These are phyloP conservation scores for Septoria linicola DNA, from an alignment of 2,329 filamentous ascomycete genomes.

Conservation along the genomic window DNA sequence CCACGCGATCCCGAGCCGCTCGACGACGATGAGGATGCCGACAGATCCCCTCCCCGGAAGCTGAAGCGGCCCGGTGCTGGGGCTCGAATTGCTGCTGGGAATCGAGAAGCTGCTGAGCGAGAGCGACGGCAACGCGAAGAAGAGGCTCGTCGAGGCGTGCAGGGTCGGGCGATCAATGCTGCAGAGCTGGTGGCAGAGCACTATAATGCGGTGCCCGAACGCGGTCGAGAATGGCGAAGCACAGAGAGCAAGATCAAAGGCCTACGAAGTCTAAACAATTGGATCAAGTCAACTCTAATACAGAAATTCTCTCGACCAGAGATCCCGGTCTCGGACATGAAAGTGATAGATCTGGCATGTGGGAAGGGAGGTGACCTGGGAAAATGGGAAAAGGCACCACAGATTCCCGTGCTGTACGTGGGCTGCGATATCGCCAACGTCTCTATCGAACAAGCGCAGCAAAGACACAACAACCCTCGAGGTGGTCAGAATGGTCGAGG, in stretches of 20 bases:
- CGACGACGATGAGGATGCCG: conserved; percentile 28
- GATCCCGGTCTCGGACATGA: conserved; percentile 54
- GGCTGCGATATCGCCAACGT: conserved; percentile 91
- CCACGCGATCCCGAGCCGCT: conserved; percentile 30
- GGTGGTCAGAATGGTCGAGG: conserved; percentile 37
- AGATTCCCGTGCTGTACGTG: conserved; percentile 87
- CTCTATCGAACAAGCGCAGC: conserved; percentile 84
- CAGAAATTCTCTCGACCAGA: conserved; percentile 76
- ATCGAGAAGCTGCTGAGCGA: conserved; percentile 66
- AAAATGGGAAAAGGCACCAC: conserved; percentile 95
- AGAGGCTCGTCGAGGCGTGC: conserved; percentile 40
- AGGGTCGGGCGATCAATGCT: conserved; percentile 17
- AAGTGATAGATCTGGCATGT: conserved; percentile 91
- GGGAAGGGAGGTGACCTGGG: conserved; percentile 93
- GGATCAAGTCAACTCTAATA: conserved; percentile 96
- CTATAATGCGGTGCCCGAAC: conserved; percentile 93
- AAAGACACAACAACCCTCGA: conserved; percentile 64
- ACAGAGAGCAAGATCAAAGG: conserved; percentile 95
- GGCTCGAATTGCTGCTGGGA: conserved; percentile 63
- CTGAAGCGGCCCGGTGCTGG: conserved; percentile 41
- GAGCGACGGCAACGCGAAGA: conserved; percentile 43
- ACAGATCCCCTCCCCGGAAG: conserved; percentile 38
- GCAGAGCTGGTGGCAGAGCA: conserved; percentile 82
- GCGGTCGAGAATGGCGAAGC: conserved; percentile 89
- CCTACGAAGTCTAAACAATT: conserved; percentile 93